Evolutionary conservation across 139 green algal species (phyloP).

Genomic region (Micractinium sp.): DNA sequence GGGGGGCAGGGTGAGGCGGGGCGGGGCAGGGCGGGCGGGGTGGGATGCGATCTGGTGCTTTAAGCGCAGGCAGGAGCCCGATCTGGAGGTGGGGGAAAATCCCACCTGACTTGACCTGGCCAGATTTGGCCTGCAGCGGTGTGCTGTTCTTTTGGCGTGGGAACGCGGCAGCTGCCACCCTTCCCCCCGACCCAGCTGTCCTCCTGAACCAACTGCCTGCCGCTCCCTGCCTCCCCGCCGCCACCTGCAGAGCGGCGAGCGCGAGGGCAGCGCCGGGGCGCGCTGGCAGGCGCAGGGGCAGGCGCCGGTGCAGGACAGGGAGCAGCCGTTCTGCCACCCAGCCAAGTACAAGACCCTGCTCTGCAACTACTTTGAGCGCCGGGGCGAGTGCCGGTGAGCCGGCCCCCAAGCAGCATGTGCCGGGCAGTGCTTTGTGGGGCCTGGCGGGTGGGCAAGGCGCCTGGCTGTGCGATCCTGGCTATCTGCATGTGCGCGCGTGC

Average conservation of each 20-base stretch:
- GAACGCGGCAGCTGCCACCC: too few species aligned
- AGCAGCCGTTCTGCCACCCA: neutral
- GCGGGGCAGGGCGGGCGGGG: neutral
- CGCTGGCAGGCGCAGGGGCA: neutral
- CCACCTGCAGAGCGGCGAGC: neutral
- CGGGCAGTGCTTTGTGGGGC: neutral
- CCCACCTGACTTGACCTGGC: too few species aligned
- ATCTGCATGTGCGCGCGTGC: too few species aligned
- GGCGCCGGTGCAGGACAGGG: neutral
- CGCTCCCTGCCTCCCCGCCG: too few species aligned
- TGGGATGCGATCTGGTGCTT: neutral
- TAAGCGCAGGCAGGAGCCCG: too few species aligned
- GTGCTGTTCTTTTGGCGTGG: too few species aligned
- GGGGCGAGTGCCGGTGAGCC: neutral
- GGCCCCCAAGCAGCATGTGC: neutral
- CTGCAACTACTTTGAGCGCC: neutral
- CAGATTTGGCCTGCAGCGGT: too few species aligned
- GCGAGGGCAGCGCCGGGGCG: neutral
- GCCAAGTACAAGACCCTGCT: conserved; percentile 1
- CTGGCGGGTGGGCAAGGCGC: neutral
- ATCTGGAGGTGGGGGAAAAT: too few species aligned
- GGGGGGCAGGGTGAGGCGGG: neutral
- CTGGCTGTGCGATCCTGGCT: neutral
- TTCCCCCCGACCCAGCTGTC: too few species aligned
- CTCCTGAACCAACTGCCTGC: too few species aligned